A percentile compares a stretch with the other conserved stretches of the same genome.
Conservation (phyloP, 495 filamentous ascomycete genomes). For the Thermothielavioides terrestris region DNA sequence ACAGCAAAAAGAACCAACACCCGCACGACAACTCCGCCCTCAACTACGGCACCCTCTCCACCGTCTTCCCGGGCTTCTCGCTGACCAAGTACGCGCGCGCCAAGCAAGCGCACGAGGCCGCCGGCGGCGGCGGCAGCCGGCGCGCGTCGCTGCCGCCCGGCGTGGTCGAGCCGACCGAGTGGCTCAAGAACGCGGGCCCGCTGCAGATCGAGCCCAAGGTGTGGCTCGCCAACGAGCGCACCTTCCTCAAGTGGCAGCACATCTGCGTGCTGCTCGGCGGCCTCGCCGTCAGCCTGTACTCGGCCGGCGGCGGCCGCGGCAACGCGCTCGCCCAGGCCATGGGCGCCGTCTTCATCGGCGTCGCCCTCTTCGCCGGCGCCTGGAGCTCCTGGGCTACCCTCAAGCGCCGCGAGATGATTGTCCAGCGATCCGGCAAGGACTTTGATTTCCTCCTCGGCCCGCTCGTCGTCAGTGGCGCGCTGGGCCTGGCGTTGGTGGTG, state of each 20-base stretch:
- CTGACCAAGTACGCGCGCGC: conserved; percentile 59
- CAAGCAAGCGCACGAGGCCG: conserved; percentile 27
- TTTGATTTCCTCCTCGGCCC: conserved; percentile 85
- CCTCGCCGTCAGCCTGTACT: conserved; percentile 76
- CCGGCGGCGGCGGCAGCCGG: not conserved
- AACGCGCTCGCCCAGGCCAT: conserved; percentile 65
- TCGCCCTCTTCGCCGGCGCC: conserved; percentile 69
- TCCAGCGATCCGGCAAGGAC: conserved; percentile 75
- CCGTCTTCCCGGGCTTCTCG: conserved; percentile 65
- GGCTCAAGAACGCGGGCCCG: conserved; percentile 89
- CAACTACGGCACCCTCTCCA: conserved; percentile 44
- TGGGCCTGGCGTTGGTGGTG: conserved; percentile 68
- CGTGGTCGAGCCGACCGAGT: conserved; percentile 68
- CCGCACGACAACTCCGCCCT: too few relatives aligned
- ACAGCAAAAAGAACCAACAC: too few relatives aligned
- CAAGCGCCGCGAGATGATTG: conserved; percentile 66
- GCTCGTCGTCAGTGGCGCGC: conserved; percentile 67
- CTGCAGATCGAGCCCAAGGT: conserved; percentile 92
- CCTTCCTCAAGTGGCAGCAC: conserved; percentile 97
- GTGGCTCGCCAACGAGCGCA: conserved; percentile 96
- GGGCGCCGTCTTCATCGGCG: conserved; percentile 69
- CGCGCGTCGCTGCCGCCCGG: conserved; percentile 59
- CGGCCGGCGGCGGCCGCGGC: conserved; percentile 51
- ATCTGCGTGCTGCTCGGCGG: conserved; percentile 77
- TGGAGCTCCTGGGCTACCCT: conserved; percentile 88